Evolutionary conservation across 805 yeast species (phyloP).

Genomic region (Saccharomycopsis schoenii): DNA sequence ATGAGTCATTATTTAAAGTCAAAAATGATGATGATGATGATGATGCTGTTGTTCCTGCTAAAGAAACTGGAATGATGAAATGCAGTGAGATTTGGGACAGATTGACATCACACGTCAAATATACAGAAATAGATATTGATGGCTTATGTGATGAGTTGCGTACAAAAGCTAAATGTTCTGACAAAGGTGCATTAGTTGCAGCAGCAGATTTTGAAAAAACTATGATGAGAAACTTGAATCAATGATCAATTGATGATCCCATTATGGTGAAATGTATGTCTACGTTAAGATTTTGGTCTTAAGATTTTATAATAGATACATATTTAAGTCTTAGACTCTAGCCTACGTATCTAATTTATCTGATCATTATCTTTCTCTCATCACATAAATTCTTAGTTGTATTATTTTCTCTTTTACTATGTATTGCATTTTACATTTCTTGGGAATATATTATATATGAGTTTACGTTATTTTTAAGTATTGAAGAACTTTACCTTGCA

Average conservation of each 20-base stretch:
- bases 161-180: conserved; percentile 90
- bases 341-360: too few relatives aligned
- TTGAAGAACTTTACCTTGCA: too few relatives aligned
- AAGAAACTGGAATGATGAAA: conserved; percentile 46
- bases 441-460: too few relatives aligned
- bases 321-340: too few relatives aligned
- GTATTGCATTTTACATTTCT: too few relatives aligned
- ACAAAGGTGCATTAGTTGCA: conserved; percentile 80
- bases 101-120: conserved; percentile 86
- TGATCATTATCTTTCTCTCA: too few relatives aligned
- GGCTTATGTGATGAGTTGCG: conserved; percentile 86
- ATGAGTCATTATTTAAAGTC: conserved; percentile 23
- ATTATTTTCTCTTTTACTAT: too few relatives aligned
- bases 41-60: conserved; percentile 55
- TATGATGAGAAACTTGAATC: conserved; percentile 17
- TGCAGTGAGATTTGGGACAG: conserved; percentile 97
- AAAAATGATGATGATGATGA: conserved; percentile 24
- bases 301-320: too few relatives aligned
- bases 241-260: neutral
- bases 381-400: too few relatives aligned
- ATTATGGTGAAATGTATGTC: too few relatives aligned
- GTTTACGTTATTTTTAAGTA: too few relatives aligned
- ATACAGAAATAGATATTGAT: conserved; percentile 88
- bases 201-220: conserved; percentile 66
- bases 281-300: too few relatives aligned